Percentiles rank a stretch among this genome's conserved stretches.
Conservation (phyloP, 1,139 yeast species). For the Nadsonia commutata region DNA sequence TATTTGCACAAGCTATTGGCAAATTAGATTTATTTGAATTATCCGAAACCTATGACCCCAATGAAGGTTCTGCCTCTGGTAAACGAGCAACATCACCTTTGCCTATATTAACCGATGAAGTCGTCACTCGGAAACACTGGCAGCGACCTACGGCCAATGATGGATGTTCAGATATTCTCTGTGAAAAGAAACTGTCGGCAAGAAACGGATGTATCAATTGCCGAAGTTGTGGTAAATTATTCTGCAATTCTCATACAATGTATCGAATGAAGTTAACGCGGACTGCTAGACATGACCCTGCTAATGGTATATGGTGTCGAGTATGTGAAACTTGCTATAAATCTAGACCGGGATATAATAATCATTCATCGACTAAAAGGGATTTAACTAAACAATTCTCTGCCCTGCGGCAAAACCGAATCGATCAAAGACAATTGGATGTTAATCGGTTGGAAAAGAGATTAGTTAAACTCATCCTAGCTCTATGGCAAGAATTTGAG, state of each 20-base stretch:
- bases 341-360: constrained; percentile 39
- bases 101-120: constrained; percentile 14
- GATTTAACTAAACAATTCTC: constrained; percentile 37
- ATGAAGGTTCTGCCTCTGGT: constrained; percentile 1
- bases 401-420: constrained; percentile 26
- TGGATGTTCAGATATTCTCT: constrained; percentile 19
- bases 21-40: constrained; percentile 23
- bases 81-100: constrained; percentile 6
- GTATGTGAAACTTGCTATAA: constrained; percentile 54
- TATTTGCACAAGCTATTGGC: constrained; percentile 19
- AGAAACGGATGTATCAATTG: constrained; percentile 23
- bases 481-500: constrained; percentile 10
- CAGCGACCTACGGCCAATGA: constrained; percentile 29
- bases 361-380: constrained; percentile 23
- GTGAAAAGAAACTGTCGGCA: constrained; percentile 18
- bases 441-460: constrained; percentile 51
- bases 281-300: constrained; percentile 33
- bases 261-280: constrained; percentile 33
- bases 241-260: constrained; percentile 50
- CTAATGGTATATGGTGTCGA: constrained; percentile 48
- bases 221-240: constrained; percentile 51
- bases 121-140: constrained; percentile 50
- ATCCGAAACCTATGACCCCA: constrained; percentile 8
- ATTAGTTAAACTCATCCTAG: constrained; percentile 33
- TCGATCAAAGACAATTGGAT: constrained; percentile 30